Base-by-base conservation (phyloP, 1,139 yeast species). In the Magnusiomyces ingens region DNA sequence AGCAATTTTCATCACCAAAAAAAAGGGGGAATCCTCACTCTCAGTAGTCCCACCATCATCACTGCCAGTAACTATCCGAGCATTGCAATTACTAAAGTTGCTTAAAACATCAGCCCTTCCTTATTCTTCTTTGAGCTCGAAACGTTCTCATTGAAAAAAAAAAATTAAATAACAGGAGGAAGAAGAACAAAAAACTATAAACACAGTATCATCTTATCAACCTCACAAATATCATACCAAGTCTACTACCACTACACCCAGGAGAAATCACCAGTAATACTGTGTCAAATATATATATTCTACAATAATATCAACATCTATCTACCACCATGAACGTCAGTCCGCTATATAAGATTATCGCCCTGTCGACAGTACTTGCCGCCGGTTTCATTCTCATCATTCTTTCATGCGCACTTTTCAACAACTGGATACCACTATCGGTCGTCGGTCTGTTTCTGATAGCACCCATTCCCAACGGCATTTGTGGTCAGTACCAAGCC, bases 351-450 rank as follows among this genome's bases (percentile, higher is more conserved):
- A 82, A 82, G 63, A 85, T 87, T 66, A 85, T 87, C 43, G 82
- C 84, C 1, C 79, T 88, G 40, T 82, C 94, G 19, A 75, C 85
- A 46, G 81, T 86, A 42, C 75, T 87, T 48, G 87, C 95, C 1
- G 74, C 84, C 66, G 95, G 96, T 12, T 87, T 87, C 62, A 77
- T 88, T 47, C 73, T 86, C 55, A 83, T 86, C 50, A 82, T 87
- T n/a, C 75, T 87, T 19, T 88, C 94, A 15, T 87, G 91, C 22
- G 84, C 84, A 4, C 74, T 85, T 18, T 82, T 76, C 65, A 85
- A 85, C 52, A 85, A 84, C 67, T 87, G 95, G 95, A 75, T 79
- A 59, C 94, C 95, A 2, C 74, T 85, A 44, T 72, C 82, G 48
- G 79, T 80, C 57, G 77, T 74, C 45, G 67, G 69, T 11, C 65